phyloP scores from a whole-genome alignment of 345 rosid genomes.

The Nasturtium officinale region DNA sequence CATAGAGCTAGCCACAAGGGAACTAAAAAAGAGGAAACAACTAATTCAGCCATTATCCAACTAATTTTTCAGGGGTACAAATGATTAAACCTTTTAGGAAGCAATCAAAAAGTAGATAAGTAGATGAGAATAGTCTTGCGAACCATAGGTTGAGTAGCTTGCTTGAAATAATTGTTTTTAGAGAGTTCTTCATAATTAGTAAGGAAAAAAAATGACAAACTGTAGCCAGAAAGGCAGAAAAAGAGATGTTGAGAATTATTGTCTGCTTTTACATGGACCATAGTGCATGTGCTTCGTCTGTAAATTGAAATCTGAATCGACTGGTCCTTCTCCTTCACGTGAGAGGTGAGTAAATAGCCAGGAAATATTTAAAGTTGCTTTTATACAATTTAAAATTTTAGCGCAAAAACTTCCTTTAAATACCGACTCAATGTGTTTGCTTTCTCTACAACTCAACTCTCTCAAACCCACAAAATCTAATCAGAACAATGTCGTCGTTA shows the following conservation, averaged over 20 bases:
- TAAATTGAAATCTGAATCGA: background rate
- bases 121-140: no score
- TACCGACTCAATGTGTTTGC: background rate
- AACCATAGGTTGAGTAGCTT: no score
- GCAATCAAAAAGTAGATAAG: no score
- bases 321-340: background rate
- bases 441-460: constrained; percentile 15
- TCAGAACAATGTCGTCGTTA: background rate
- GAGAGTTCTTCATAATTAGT: no score
- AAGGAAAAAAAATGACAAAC: no score
- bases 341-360: background rate
- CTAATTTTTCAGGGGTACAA: no score
- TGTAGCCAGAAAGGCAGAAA: background rate
- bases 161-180: no score
- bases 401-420: constrained; percentile 1
- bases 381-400: background rate
- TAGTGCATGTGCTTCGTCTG: background rate
- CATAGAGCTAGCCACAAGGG: no score
- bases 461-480: background rate
- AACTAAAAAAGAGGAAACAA: no score
- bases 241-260: background rate
- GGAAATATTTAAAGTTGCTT: background rate
- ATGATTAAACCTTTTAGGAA: no score
- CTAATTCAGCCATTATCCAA: no score
- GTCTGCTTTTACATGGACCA: background rate